These are phyloP conservation scores for Trametes coccinea DNA, from an alignment of 768 basidiomycete species.

Conservation along the genomic window DNA sequence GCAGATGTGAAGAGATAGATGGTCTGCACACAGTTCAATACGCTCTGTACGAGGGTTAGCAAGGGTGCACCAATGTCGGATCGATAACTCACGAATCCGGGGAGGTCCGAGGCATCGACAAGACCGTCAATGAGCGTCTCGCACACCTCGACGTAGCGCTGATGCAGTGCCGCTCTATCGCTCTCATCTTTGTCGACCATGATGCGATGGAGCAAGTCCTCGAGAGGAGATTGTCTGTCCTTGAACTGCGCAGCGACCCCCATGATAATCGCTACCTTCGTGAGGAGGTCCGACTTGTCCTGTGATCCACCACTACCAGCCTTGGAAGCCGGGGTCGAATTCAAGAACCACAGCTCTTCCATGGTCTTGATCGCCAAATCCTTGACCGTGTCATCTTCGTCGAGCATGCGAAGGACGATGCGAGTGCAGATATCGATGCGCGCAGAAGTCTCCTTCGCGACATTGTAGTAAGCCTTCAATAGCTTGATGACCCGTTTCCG, in stretches of 20 bases:
- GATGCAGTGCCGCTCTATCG: constrained; percentile 54
- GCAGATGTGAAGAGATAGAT: constrained; percentile 82
- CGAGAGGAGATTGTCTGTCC: constrained; percentile 81
- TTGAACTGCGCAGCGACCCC: constrained; percentile 79
- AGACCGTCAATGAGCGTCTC: constrained; percentile 85
- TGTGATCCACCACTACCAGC: constrained; percentile 27
- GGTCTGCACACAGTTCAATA: constrained; percentile 82
- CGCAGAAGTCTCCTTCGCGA: constrained; percentile 57
- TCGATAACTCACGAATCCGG: constrained; percentile 63
- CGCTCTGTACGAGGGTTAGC: constrained; percentile 49
- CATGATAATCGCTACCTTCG: constrained; percentile 82
- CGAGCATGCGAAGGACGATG: constrained; percentile 80
- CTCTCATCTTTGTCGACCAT: constrained; percentile 68
- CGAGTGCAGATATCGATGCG: constrained; percentile 80
- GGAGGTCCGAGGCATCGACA: constrained; percentile 81
- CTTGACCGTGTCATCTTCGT: constrained; percentile 95
- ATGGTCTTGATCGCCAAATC: constrained; percentile 88
- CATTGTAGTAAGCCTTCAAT: constrained; percentile 76
- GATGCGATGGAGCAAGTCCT: constrained; percentile 82
- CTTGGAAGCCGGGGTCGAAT: constrained; percentile 15
- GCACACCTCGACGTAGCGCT: constrained; percentile 78
- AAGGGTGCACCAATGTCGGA: background rate
- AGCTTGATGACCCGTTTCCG: constrained; percentile 96
- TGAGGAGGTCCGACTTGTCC: constrained; percentile 56
- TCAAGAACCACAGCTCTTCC: constrained; percentile 88